Conservation (phyloP, 2,329 filamentous ascomycete genomes). For the Fonsecaea pugnacius region DNA sequence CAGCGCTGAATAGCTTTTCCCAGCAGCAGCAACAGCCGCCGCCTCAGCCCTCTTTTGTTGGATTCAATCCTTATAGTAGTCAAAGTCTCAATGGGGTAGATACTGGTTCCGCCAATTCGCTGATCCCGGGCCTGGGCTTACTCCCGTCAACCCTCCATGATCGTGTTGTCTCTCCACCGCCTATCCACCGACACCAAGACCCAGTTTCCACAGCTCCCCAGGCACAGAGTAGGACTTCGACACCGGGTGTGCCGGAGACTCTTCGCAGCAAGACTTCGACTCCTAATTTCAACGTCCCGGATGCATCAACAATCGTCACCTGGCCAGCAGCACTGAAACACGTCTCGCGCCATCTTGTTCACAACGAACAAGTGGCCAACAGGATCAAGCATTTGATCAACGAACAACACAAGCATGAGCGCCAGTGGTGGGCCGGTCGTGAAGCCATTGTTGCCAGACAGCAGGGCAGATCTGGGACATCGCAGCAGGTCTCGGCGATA, state of each 20-base stretch:
- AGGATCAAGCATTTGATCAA: conserved; percentile 63
- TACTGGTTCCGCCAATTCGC: not conserved
- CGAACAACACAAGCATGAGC: conserved; percentile 66
- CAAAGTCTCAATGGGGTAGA: not conserved
- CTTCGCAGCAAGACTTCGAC: conserved; percentile 24
- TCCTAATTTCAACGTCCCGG: conserved; percentile 34
- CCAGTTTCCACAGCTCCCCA: not conserved
- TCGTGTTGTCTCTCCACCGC: conserved; percentile 22
- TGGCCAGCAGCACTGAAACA: conserved; percentile 58
- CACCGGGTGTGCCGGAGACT: not conserved
- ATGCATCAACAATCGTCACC: conserved; percentile 55
- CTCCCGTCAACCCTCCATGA: conserved; percentile 18
- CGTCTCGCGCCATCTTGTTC: conserved; percentile 55
- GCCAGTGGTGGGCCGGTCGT: conserved; percentile 63
- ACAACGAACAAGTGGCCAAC: conserved; percentile 50
- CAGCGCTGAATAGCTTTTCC: conserved; percentile 31
- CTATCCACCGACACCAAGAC: conserved; percentile 18
- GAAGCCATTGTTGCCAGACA: conserved; percentile 59
- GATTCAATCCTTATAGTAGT: not conserved
- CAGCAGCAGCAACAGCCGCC: conserved; percentile 1
- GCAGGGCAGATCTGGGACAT: conserved; percentile 55
- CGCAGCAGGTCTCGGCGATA: conserved; percentile 59
- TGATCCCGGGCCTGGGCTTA: conserved; percentile 28
- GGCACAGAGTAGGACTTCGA: not conserved
- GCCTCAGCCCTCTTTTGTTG: not conserved